A percentile compares a stretch with the other conserved stretches of the same genome.
Evolutionary conservation across 106 monocot species (phyloP).

Genomic region (Apostasia shenzhenica): DNA sequence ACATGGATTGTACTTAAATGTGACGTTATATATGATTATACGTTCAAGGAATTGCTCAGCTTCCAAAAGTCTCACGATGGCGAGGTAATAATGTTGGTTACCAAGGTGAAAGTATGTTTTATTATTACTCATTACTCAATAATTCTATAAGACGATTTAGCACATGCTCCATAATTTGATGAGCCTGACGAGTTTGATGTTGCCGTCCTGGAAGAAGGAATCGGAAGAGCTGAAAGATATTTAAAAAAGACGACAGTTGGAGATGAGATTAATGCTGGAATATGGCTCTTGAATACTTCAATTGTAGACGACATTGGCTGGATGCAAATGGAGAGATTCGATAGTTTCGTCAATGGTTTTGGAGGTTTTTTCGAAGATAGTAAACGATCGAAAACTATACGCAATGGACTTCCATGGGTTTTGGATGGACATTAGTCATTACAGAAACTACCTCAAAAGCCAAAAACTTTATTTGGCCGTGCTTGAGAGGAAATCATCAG

Average conservation of each 20-base stretch:
- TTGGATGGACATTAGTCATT: slow-evolving; percentile 72
- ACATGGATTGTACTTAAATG: slow-evolving; percentile 49
- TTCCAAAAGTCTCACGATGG: slow-evolving; percentile 61
- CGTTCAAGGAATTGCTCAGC: slow-evolving; percentile 40
- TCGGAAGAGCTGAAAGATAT: slow-evolving; percentile 45
- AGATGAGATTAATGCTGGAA: slow-evolving; percentile 70
- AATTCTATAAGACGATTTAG: background rate
- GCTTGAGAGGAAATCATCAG: slow-evolving; percentile 15
- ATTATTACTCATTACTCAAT: background rate
- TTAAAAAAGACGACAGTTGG: slow-evolving; percentile 61
- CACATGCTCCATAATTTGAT: slow-evolving; percentile 22
- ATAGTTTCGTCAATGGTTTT: slow-evolving; percentile 42
- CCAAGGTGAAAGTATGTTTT: slow-evolving; percentile 30
- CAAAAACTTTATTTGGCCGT: slow-evolving; percentile 41
- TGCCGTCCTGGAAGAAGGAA: slow-evolving; percentile 48
- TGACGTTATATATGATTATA: slow-evolving; percentile 70
- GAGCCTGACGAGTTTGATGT: slow-evolving; percentile 68
- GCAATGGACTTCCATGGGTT: slow-evolving; percentile 68
- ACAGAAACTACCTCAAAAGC: slow-evolving; percentile 50
- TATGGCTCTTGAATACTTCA: slow-evolving; percentile 53
- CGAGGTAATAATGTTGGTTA: slow-evolving; percentile 65
- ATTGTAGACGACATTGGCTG: slow-evolving; percentile 41
- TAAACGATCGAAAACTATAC: slow-evolving; percentile 29
- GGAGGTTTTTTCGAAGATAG: slow-evolving; percentile 57
- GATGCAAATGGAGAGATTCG: slow-evolving; percentile 12